Evolutionary conservation across 148 eudicot species (phyloP).

Genomic region (Cornus kousa): DNA sequence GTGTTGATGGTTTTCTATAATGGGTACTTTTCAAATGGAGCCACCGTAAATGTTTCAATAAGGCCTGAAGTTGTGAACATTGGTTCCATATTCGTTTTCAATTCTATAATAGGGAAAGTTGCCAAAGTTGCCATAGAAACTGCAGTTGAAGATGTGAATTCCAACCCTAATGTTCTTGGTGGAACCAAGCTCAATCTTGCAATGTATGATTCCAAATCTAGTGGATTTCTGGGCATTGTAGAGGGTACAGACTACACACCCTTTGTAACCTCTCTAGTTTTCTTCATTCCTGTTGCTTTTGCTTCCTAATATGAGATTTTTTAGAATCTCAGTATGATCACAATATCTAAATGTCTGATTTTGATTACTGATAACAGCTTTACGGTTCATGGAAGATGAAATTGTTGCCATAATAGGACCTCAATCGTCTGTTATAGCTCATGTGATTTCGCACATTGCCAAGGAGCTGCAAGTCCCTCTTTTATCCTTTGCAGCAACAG

Average conservation of each 20-base stretch:
- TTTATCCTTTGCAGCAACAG: conserved; percentile 59
- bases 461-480: conserved; percentile 67
- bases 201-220: conserved; percentile 44
- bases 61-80: conserved; percentile 50
- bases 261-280: not conserved
- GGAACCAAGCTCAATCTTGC: conserved; percentile 49
- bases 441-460: conserved; percentile 40
- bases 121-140: conserved; percentile 59
- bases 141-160: conserved; percentile 64
- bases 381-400: conserved; percentile 59
- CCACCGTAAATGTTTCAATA: conserved; percentile 22
- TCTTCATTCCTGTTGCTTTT: not conserved
- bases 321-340: not conserved
- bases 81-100: conserved; percentile 47
- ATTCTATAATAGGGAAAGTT: conserved; percentile 53
- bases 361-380: conserved; percentile 42
- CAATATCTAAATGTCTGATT: not conserved
- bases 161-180: conserved; percentile 41
- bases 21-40: conserved; percentile 14
- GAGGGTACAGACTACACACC: conserved; percentile 42
- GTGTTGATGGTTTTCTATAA: not conserved
- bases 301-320: not conserved
- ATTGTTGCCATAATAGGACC: conserved; percentile 70
- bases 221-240: conserved; percentile 51
- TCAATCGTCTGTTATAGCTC: conserved; percentile 58